Conservation (phyloP, 2,329 filamentous ascomycete species). For the Pseudocercospora fijiensis region DNA sequence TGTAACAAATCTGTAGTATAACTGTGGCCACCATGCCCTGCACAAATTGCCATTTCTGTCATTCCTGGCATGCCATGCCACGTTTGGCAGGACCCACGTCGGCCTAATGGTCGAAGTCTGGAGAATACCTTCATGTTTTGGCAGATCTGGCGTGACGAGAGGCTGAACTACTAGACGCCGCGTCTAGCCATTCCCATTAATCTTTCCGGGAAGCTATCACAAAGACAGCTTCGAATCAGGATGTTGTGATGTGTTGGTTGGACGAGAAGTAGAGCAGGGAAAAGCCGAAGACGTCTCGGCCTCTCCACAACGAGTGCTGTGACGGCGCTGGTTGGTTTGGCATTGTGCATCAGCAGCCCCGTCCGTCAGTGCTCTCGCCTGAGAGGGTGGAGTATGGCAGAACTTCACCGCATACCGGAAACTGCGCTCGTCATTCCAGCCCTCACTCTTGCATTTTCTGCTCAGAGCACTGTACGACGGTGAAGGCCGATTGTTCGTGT, state of each 20-base stretch:
- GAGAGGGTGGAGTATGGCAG: not conserved
- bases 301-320: not conserved
- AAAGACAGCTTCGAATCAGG: not conserved
- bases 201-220: not conserved
- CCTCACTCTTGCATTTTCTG: not conserved
- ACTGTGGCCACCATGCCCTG: conserved; percentile 8
- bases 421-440: not conserved
- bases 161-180: not conserved
- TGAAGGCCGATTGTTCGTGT: not conserved
- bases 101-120: not conserved
- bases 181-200: not conserved
- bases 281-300: not conserved
- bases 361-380: not conserved
- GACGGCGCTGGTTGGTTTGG: not conserved
- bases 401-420: conserved; percentile 4
- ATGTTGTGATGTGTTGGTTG: conserved; percentile 1
- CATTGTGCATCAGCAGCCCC: not conserved
- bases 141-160: conserved; percentile 1
- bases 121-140: not conserved
- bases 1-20: conserved; percentile 5
- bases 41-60: conserved; percentile 8
- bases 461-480: not conserved
- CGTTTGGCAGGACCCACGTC: not conserved
- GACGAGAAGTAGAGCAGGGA: conserved; percentile 1
- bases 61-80: conserved; percentile 8